phyloP scores from a whole-genome alignment of 2,329 filamentous ascomycete species.

The Chaetomium strumarium region DNA sequence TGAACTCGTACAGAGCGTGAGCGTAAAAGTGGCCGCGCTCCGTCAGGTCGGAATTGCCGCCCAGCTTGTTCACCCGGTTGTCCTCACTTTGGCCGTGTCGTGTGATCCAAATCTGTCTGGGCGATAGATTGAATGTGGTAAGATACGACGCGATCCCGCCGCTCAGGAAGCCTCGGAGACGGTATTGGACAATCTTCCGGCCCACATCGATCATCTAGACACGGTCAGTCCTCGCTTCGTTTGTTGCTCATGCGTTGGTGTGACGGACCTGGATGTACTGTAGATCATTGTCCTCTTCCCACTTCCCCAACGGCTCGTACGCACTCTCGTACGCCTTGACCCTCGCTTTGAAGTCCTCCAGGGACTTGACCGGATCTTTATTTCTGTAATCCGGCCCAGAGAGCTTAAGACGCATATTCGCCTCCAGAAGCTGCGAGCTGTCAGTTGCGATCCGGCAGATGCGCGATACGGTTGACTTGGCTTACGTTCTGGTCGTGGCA shows the following conservation, averaged over 20 bases:
- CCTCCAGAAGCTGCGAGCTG: conserved; percentile 63
- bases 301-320: conserved; percentile 83
- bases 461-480: neutral
- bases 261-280: conserved; percentile 73
- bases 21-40: conserved; percentile 76
- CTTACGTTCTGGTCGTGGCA: conserved; percentile 70
- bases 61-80: conserved; percentile 81
- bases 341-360: conserved; percentile 87
- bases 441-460: conserved; percentile 2
- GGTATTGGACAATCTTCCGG: conserved; percentile 84
- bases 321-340: conserved; percentile 91
- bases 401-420: conserved; percentile 95
- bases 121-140: conserved; percentile 92
- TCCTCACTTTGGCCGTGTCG: conserved; percentile 87
- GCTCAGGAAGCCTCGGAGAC: conserved; percentile 85
- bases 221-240: neutral
- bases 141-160: conserved; percentile 91
- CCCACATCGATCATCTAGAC: conserved; percentile 88
- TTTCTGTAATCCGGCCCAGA: conserved; percentile 93
- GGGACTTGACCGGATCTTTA: conserved; percentile 78
- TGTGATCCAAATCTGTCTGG: conserved; percentile 97
- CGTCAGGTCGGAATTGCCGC: conserved; percentile 81
- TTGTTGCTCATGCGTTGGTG: neutral
- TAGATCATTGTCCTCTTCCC: conserved; percentile 84
- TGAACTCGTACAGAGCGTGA: conserved; percentile 72